Evolutionary conservation across 768 basidiomycete species (phyloP), one percentile per base, ranked within the genome.

Genomic region (Trametes elegans): DNA sequence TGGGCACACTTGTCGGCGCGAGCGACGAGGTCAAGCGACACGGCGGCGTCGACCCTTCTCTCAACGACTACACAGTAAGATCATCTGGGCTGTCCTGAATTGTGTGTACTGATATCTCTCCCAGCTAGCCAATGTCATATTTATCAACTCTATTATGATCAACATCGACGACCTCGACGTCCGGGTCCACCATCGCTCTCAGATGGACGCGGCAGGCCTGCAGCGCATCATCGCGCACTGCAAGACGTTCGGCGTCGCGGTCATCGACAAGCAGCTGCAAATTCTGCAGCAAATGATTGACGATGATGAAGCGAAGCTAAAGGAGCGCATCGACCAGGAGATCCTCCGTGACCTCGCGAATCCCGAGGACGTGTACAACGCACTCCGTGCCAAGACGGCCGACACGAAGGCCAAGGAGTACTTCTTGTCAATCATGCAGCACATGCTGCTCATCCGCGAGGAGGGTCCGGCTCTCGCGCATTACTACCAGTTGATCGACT

Each of bases 1-100:
- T 98, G 92, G 96, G 96, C 1, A 97, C 90, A 67, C 70, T 90
- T 35, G 96, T 99, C 7, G 97, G 97, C 0, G 93, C 93, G 21
- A 96, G 94, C 62, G 91, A 95, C 13, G 94, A 98, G 62, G 81
- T 95, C 51, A 81, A 80, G 69, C 84, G 81, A 54, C 74, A 78
- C 56, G 82, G 80, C 41, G 83, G 86, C 35, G 68, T 82, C 18
- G 87, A 89, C 55, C 81, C 76, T 36, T 80, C 81, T 39, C 68
- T 95, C 57, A 87, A 87, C 57, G 93, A 96, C 47, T 96, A 95
- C 62, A 88, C 90, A 67, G 93, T 95, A 63, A 62, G 87, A 74
- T 5, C 26, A 24, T n/a, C 24, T 29, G 16, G 9, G 34, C 7
- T n/a, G 23, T 26, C 3, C 19, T 24, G 18, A 11, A 19, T 9